Evolutionary conservation across 495 filamentous ascomycete species (phyloP), one percentile per base, ranked within the genome.

Genomic region (Aspergillus bridgeri): DNA sequence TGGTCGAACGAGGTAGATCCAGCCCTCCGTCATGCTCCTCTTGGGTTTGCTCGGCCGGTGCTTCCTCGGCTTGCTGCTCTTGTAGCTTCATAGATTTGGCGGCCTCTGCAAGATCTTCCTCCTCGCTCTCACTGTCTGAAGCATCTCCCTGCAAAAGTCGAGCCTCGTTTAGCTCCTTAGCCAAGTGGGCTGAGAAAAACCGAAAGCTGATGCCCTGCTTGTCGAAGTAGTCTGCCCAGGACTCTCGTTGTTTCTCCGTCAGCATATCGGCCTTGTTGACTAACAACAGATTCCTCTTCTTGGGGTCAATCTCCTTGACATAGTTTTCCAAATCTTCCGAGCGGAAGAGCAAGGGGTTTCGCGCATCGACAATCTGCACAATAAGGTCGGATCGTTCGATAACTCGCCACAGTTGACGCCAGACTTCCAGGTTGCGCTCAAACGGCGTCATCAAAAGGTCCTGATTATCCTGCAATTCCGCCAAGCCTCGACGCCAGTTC

Each of bases 261-360:
- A 99, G 91, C 95, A 99, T 96, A 78, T 99, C 95, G 43, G 95
- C 93, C 82, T 99, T 99, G 77, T 99, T 99, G 54, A 99, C 91
- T 42, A 99, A 76, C 47, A 99, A 73, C 64, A 99, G 66, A 69
- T 99, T 99, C 61, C 89, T 82, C 80, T 99, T 99, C 66, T 82
- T 84, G 1, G 86, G 72, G 66, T 91, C 87, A 24, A 98, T 89
- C 70, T 96, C 91, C 76, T 94, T 91, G 48, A 98, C 94, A 63
- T 99, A 99, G 54, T 73, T 81, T 67, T 97, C 95, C 50, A 99
- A 72, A 75, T 98, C 95, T 67, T 96, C 93, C 11, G 86, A 96
- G 17, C 95, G 84, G 75, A 98, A 99, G 63, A 96, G 81, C 11
- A 98, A 78, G 5, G 95, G 95, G 73, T 97, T 96, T 59, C 95